Evolutionary conservation across 495 filamentous ascomycete genomes (phyloP).

Genomic region (Aspergillus olivimuriae): DNA sequence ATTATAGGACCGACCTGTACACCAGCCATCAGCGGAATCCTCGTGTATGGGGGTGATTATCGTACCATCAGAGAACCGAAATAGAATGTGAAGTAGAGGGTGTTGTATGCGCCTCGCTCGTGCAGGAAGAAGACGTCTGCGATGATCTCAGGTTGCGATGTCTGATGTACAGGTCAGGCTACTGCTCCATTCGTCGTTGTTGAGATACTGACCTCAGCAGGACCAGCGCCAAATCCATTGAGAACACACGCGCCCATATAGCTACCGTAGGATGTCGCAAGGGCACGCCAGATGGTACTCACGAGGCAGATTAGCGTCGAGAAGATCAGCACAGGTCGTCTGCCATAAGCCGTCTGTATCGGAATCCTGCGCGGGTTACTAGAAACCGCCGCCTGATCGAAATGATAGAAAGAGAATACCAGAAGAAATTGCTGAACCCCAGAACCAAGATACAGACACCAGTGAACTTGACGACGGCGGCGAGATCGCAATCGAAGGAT

Average conservation of each 20-base stretch:
- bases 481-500: constrained; percentile 47
- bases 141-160: constrained; percentile 56
- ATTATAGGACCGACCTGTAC: constrained; percentile 55
- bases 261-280: constrained; percentile 49
- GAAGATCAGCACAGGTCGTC: constrained; percentile 51
- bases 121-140: constrained; percentile 63
- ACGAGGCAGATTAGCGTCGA: constrained; percentile 50
- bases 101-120: constrained; percentile 59
- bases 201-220: constrained; percentile 26
- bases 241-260: constrained; percentile 58
- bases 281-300: constrained; percentile 53
- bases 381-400: too few relatives aligned
- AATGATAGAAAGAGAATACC: constrained; percentile 18
- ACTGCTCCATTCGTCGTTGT: background rate
- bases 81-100: constrained; percentile 54
- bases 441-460: constrained; percentile 58
- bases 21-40: too few relatives aligned
- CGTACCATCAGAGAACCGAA: constrained; percentile 40
- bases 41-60: too few relatives aligned
- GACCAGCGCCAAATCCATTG: constrained; percentile 55
- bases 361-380: too few relatives aligned
- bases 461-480: constrained; percentile 44
- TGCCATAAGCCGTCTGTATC: constrained; percentile 50
- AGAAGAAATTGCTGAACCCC: constrained; percentile 60
- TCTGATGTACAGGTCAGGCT: constrained; percentile 25